A percentile compares a stretch with the other conserved stretches of the same genome.
Conservation (phyloP, 1,284 basidiomycete species). For the Boletus chippewaensis region DNA sequence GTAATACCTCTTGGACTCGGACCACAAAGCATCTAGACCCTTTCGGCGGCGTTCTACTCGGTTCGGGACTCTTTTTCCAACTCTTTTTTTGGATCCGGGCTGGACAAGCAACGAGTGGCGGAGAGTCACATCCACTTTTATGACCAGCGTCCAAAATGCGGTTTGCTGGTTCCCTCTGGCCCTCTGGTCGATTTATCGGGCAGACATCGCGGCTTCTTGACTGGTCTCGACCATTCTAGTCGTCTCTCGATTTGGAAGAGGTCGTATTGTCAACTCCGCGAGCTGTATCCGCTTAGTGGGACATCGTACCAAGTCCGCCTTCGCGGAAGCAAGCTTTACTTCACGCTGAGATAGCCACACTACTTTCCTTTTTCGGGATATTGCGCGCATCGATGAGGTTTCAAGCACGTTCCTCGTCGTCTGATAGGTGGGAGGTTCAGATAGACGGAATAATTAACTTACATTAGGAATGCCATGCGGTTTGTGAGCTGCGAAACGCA, state of each 20-base stretch:
- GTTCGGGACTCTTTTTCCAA: neutral
- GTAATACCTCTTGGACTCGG: neutral
- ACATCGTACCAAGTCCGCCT: constrained; percentile 22
- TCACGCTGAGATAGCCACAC: neutral
- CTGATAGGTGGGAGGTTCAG: no score
- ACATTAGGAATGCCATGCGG: no score
- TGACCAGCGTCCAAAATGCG: neutral
- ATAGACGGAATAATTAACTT: no score
- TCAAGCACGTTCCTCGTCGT: neutral
- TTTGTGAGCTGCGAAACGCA: no score
- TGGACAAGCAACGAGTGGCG: neutral
- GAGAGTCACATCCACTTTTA: neutral
- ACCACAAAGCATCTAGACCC: neutral
- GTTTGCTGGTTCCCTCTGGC: neutral
- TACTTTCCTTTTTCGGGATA: constrained; percentile 1
- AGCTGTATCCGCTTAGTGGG: constrained; percentile 18
- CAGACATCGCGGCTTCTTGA: neutral
- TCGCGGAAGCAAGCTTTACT: constrained; percentile 25
- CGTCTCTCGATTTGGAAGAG: constrained; percentile 30
- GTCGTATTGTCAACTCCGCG: constrained; percentile 26
- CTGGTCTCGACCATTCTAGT: constrained; percentile 12
- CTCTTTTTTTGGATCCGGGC: neutral
- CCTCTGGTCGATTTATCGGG: neutral
- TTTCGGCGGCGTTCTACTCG: neutral
- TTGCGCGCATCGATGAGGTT: neutral